Evolutionary conservation across 177 flowering plant genomes (phyloP).

Genomic region (Vitis hybrid): DNA sequence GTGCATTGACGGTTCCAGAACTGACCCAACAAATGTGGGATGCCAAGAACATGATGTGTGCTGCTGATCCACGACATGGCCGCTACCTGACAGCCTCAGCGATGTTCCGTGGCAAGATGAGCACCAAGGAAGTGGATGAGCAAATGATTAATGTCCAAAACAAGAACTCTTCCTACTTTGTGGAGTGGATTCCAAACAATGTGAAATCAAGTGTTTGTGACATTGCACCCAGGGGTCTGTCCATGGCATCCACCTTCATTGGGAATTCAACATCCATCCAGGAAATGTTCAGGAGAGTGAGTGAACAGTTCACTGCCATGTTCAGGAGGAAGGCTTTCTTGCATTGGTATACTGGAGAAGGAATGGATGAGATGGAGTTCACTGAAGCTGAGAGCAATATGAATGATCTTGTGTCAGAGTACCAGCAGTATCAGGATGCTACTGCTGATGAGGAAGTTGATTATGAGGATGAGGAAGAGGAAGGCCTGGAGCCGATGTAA

Average conservation of each 20-base stretch:
- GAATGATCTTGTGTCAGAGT: constrained; percentile 56
- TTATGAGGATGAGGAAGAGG: constrained; percentile 48
- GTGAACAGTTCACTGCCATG: constrained; percentile 33
- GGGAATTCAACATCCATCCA: constrained; percentile 67
- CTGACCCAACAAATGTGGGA: constrained; percentile 82
- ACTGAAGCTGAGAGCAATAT: constrained; percentile 53
- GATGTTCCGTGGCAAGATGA: constrained; percentile 74
- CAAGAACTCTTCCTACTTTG: constrained; percentile 63
- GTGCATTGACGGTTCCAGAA: constrained; percentile 65
- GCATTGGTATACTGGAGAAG: constrained; percentile 38
- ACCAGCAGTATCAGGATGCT: constrained; percentile 64
- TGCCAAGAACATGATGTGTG: constrained; percentile 73
- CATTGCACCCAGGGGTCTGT: constrained; percentile 50
- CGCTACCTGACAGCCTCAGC: constrained; percentile 73
- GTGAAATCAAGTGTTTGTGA: constrained; percentile 62
- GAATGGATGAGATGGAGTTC: constrained; percentile 39
- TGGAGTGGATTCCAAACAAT: constrained; percentile 60
- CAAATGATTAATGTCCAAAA: constrained; percentile 59
- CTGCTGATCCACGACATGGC: constrained; percentile 70
- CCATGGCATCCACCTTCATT: constrained; percentile 56
- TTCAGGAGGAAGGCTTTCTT: constrained; percentile 36
- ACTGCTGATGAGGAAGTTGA: constrained; percentile 55
- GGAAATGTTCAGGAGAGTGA: constrained; percentile 44
- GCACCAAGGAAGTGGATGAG: constrained; percentile 71
- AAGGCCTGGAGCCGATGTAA: constrained; percentile 10